Evolutionary conservation across 2,329 filamentous ascomycete species (phyloP).

Genomic region (Nannizzia gypsea): DNA sequence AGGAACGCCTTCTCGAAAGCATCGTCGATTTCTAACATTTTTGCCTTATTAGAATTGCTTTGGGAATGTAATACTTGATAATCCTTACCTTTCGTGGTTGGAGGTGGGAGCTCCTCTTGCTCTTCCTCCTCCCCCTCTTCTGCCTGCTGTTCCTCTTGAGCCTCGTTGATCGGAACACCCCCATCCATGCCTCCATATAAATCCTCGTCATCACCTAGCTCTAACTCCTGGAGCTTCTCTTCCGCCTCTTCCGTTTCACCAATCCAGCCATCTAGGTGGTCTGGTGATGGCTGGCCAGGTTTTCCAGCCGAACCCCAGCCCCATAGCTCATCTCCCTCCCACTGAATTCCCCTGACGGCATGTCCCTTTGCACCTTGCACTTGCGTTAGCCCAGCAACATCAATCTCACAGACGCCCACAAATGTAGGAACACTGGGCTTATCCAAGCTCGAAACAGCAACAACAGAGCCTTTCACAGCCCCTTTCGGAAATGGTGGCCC

Average conservation of each 20-base stretch:
- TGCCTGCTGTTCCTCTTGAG: constrained; percentile 29
- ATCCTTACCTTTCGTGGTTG: constrained; percentile 45
- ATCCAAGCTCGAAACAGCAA: constrained; percentile 51
- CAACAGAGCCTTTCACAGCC: constrained; percentile 49
- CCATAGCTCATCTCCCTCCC: constrained; percentile 60
- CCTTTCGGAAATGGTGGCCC: constrained; percentile 51
- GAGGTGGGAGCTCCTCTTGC: constrained; percentile 25
- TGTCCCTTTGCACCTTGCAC: constrained; percentile 52
- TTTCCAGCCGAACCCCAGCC: constrained; percentile 46
- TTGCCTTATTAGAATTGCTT: not conserved
- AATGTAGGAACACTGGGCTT: constrained; percentile 50
- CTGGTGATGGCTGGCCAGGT: constrained; percentile 43
- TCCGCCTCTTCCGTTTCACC: constrained; percentile 21
- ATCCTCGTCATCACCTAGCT: constrained; percentile 31
- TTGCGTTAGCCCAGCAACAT: constrained; percentile 43
- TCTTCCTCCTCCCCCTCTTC: constrained; percentile 28
- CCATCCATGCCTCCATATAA: constrained; percentile 11
- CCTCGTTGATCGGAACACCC: constrained; percentile 18
- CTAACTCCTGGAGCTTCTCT: constrained; percentile 31
- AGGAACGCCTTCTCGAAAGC: constrained; percentile 54
- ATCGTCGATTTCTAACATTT: constrained; percentile 49
- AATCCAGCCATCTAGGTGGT: constrained; percentile 43
- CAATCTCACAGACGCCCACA: constrained; percentile 53
- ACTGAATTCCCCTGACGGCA: constrained; percentile 54
- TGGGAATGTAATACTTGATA: not conserved